Evolutionary conservation across 1,139 yeast genomes (phyloP).

Genomic region (Dujonia santamariae): DNA sequence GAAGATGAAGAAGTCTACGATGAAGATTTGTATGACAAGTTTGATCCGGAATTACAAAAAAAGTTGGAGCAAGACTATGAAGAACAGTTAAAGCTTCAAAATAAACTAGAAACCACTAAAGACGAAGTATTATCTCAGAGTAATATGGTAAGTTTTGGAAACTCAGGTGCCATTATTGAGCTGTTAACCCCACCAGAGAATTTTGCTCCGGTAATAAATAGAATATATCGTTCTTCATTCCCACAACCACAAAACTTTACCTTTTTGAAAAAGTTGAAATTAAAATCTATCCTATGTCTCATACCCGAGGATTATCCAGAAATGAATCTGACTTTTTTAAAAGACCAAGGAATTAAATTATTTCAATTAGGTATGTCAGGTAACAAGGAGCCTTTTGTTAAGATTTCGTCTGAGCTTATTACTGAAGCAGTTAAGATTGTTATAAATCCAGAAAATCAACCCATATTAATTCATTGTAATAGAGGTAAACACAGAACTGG

Average conservation of each 20-base stretch:
- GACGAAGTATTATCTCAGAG: slow-evolving; percentile 2
- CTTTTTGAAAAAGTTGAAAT: slow-evolving; percentile 57
- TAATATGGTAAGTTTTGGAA: slow-evolving; percentile 7
- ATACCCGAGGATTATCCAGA: slow-evolving; percentile 91
- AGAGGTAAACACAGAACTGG: slow-evolving; percentile 97
- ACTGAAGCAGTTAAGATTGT: slow-evolving; percentile 82
- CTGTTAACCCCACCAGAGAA: slow-evolving; percentile 86
- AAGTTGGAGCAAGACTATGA: slow-evolving; percentile 19
- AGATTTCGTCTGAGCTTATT: slow-evolving; percentile 71
- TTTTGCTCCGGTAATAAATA: slow-evolving; percentile 78
- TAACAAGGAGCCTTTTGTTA: slow-evolving; percentile 91
- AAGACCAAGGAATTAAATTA: slow-evolving; percentile 57
- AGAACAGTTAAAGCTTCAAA: slow-evolving; percentile 1
- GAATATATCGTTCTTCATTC: slow-evolving; percentile 83
- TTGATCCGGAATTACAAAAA: slow-evolving; percentile 26
- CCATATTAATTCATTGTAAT: slow-evolving; percentile 89
- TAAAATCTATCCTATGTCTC: slow-evolving; percentile 76
- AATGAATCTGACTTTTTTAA: slow-evolving; percentile 64
- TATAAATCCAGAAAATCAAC: slow-evolving; percentile 81
- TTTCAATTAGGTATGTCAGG: slow-evolving; percentile 94
- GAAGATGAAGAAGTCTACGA: slow-evolving; percentile 27
- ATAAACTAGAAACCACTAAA: slow-evolving; percentile 3
- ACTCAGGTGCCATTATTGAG: slow-evolving; percentile 5
- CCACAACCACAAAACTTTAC: slow-evolving; percentile 81
- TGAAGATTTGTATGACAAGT: slow-evolving; percentile 44